phyloP scores from a whole-genome alignment of 352 stramenopile species.

The Phytophthora crassamura region DNA sequence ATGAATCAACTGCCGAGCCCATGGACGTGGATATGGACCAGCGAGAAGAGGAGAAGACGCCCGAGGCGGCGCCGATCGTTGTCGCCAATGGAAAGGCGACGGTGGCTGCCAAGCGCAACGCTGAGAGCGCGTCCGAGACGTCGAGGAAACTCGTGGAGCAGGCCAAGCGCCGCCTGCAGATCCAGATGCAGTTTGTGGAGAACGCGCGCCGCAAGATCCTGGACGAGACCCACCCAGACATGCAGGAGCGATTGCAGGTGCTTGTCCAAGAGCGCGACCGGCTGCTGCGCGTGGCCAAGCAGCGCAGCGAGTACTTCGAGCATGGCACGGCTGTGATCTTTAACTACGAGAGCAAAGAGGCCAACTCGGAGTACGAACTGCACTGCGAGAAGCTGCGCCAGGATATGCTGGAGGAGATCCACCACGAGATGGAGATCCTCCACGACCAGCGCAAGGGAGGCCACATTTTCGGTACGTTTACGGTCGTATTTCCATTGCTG shows the following conservation, averaged over 20 bases:
- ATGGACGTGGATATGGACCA: slow-evolving; percentile 32
- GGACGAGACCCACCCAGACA: slow-evolving; percentile 76
- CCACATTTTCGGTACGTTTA: slow-evolving; percentile 45
- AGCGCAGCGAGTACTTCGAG: slow-evolving; percentile 62
- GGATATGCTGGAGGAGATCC: slow-evolving; percentile 88
- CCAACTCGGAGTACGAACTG: slow-evolving; percentile 76
- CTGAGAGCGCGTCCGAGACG: slow-evolving; percentile 32
- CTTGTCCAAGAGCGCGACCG: slow-evolving; percentile 57
- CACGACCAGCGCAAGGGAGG: slow-evolving; percentile 75
- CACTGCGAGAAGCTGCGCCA: slow-evolving; percentile 82
- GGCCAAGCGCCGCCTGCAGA: slow-evolving; percentile 48
- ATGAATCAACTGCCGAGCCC: slow-evolving; percentile 5
- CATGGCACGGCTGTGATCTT: slow-evolving; percentile 75
- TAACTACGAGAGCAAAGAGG: slow-evolving; percentile 83
- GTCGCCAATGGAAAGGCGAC: slow-evolving; percentile 25
- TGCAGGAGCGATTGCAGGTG: slow-evolving; percentile 49
- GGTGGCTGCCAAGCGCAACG: slow-evolving; percentile 10
- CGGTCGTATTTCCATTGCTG: background rate
- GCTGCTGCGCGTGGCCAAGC: slow-evolving; percentile 49
- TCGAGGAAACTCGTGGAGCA: slow-evolving; percentile 43
- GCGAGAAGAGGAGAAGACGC: slow-evolving; percentile 4
- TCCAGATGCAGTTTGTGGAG: slow-evolving; percentile 79
- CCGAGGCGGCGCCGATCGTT: background rate
- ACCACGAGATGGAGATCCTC: slow-evolving; percentile 86
- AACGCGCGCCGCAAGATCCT: slow-evolving; percentile 67